Percentiles rank a stretch among this genome's conserved stretches.
Evolutionary conservation across 176 grass and related monocot genomes (phyloP).

Genomic region (Eremochloa ophiuroides): DNA sequence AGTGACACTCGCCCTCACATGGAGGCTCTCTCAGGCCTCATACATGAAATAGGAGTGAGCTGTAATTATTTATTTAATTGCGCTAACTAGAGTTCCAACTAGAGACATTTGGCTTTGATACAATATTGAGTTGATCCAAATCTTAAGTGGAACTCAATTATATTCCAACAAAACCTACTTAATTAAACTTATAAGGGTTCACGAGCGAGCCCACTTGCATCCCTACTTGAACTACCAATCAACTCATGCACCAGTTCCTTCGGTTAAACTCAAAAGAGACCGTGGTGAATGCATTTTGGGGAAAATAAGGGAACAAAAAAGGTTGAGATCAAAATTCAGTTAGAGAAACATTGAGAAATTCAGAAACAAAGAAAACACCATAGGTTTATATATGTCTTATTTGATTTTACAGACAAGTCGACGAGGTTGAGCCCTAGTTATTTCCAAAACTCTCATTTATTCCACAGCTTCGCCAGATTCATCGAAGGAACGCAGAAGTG

Average conservation of each 20-base stretch:
- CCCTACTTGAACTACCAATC: neutral
- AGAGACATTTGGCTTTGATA: too few species aligned
- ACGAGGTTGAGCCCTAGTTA: constrained; percentile 41
- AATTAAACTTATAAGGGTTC: too few species aligned
- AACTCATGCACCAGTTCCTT: neutral
- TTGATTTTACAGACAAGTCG: constrained; percentile 46
- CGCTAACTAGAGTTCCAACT: too few species aligned
- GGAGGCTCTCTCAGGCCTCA: too few species aligned
- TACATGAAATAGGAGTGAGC: too few species aligned
- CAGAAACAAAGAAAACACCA: constrained; percentile 3
- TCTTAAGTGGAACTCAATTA: too few species aligned
- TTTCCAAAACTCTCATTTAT: constrained; percentile 52
- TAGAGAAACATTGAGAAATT: constrained; percentile 5
- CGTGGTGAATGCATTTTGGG: neutral
- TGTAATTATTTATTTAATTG: too few species aligned
- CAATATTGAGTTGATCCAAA: too few species aligned
- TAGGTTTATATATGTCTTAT: constrained; percentile 31
- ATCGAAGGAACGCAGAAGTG: constrained; percentile 31
- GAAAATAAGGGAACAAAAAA: neutral
- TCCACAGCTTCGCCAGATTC: constrained; percentile 18
- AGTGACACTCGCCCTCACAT: too few species aligned
- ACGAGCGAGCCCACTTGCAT: neutral
- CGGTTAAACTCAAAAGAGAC: neutral
- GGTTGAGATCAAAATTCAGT: neutral
- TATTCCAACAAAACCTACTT: too few species aligned